Conservation (phyloP, 1,284 basidiomycete genomes). For the Ceratobasidium sp. region DNA sequence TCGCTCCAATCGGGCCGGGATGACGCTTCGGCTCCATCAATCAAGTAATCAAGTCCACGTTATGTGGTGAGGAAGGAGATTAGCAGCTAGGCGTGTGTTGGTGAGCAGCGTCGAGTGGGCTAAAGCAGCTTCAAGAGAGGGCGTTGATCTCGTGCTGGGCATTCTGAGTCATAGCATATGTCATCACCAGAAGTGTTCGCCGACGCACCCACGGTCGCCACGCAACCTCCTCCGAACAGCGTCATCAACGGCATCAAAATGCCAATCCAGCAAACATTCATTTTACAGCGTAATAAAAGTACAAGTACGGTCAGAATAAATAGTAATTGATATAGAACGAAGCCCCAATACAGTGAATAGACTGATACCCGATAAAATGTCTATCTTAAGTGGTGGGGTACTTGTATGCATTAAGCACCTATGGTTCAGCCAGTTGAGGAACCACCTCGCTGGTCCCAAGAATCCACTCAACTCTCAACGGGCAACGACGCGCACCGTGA, state of each 20-base stretch:
- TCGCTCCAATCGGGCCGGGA: slow-evolving; percentile 18
- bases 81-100: too few relatives aligned
- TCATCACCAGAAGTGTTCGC: too few relatives aligned
- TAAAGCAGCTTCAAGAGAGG: too few relatives aligned
- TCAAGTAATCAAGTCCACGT: too few relatives aligned
- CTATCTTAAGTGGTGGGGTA: neutral
- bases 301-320: neutral
- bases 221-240: too few relatives aligned
- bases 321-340: neutral
- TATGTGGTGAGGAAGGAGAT: too few relatives aligned
- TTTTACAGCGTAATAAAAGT: neutral
- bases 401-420: neutral
- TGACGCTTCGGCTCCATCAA: neutral
- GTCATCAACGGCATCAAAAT: too few relatives aligned
- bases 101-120: too few relatives aligned
- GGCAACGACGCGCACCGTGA: neutral
- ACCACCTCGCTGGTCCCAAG: neutral
- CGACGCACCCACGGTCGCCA: too few relatives aligned
- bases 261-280: too few relatives aligned
- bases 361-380: neutral
- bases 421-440: neutral
- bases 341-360: neutral
- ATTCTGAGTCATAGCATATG: too few relatives aligned
- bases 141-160: too few relatives aligned
- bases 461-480: neutral